Evolutionary conservation across 768 basidiomycete species (phyloP).

Genomic region (Termitomyces sp.): DNA sequence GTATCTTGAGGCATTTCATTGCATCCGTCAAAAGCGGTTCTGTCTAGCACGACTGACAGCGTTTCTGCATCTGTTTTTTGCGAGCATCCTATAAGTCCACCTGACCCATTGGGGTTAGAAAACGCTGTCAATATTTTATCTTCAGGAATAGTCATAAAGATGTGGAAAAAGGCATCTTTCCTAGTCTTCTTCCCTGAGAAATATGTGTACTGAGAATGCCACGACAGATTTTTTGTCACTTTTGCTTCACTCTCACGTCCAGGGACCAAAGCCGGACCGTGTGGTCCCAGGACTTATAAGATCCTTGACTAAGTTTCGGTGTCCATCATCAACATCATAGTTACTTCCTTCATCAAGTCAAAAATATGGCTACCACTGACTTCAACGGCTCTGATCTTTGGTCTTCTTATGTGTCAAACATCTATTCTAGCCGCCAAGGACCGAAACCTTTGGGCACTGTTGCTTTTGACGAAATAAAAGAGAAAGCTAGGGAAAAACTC

Average conservation of each 20-base stretch:
- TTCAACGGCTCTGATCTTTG: slow-evolving; percentile 22
- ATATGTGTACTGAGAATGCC: too few species aligned
- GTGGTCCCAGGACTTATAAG: background rate
- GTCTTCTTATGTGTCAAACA: slow-evolving; percentile 33
- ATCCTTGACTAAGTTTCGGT: background rate
- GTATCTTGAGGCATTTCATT: background rate
- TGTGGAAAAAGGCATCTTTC: too few species aligned
- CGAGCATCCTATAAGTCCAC: background rate
- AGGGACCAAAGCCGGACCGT: background rate
- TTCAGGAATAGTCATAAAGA: too few species aligned
- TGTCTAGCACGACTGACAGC: background rate
- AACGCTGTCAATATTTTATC: too few species aligned
- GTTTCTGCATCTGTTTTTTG: background rate
- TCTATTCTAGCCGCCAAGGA: slow-evolving; percentile 34
- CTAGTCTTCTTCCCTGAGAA: too few species aligned
- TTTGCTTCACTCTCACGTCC: background rate
- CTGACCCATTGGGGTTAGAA: background rate
- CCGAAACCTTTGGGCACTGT: slow-evolving; percentile 57
- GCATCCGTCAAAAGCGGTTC: background rate
- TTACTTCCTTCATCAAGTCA: background rate
- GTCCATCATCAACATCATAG: background rate
- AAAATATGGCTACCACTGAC: background rate
- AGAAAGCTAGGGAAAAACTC: slow-evolving; percentile 55
- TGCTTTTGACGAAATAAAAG: slow-evolving; percentile 55
- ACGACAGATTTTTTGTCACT: background rate